phyloP scores from a whole-genome alignment of 2,329 filamentous ascomycete species.

The Parafenestella ontariensis region DNA sequence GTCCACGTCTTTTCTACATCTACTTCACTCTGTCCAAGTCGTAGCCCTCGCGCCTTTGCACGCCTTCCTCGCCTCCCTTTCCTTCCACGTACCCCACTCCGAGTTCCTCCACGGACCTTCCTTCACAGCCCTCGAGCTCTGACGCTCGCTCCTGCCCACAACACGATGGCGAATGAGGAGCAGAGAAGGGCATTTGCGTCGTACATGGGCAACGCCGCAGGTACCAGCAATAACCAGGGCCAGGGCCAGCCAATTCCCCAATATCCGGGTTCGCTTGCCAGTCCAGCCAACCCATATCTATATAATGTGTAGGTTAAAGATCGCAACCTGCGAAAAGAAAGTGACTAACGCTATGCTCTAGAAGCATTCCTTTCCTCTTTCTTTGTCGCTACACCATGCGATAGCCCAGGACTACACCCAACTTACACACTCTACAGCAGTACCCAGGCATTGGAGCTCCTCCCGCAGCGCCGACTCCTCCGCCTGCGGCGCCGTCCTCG shows the following conservation, averaged over 20 bases:
- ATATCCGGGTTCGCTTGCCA: conserved; percentile 23
- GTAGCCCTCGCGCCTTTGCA: background rate
- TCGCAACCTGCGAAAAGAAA: background rate
- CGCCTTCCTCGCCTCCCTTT: background rate
- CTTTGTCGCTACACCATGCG: background rate
- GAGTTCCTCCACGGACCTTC: conserved; percentile 15
- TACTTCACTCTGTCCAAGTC: conserved; percentile 1
- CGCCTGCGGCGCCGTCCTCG: conserved; percentile 29
- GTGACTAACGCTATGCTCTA: conserved; percentile 16
- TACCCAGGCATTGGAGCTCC: conserved; percentile 27
- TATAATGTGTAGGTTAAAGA: conserved; percentile 35
- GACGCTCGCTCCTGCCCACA: conserved; percentile 22
- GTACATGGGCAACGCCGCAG: conserved; percentile 38
- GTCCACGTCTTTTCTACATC: conserved; percentile 2
- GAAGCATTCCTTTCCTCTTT: conserved; percentile 9
- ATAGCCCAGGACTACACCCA: background rate
- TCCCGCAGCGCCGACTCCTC: conserved; percentile 38
- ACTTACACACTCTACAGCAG: conserved; percentile 25
- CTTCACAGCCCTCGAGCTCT: conserved; percentile 3
- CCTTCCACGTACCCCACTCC: conserved; percentile 5
- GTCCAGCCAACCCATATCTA: conserved; percentile 28
- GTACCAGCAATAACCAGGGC: conserved; percentile 3
- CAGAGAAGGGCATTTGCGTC: conserved; percentile 38
- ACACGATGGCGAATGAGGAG: conserved; percentile 39
- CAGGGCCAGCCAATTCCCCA: conserved; percentile 25